Evolutionary conservation across 2,329 filamentous ascomycete genomes (phyloP).

Genomic region (Teratosphaeria pseudoeucalypti): DNA sequence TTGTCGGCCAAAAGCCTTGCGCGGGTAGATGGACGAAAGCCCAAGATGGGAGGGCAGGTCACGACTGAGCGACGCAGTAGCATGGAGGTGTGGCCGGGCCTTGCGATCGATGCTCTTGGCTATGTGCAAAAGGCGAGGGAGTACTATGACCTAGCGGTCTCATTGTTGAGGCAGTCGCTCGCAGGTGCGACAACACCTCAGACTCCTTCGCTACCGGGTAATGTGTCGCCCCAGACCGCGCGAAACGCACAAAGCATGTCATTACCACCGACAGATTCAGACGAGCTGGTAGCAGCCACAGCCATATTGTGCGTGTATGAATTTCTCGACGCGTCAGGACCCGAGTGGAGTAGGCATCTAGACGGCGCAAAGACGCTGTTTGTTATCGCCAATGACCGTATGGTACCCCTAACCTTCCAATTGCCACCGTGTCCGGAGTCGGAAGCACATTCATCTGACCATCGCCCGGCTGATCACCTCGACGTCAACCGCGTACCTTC

Average conservation of each 20-base stretch:
- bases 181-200: conserved; percentile 17
- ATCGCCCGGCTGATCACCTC: background rate
- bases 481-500: background rate
- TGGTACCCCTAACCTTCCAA: conserved; percentile 32
- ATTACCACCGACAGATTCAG: conserved; percentile 35
- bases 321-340: conserved; percentile 53
- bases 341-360: conserved; percentile 54
- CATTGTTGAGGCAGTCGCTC: conserved; percentile 22
- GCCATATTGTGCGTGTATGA: conserved; percentile 60
- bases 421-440: conserved; percentile 29
- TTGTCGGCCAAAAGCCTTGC: conserved; percentile 52
- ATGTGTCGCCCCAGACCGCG: conserved; percentile 13
- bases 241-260: conserved; percentile 12
- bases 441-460: conserved; percentile 12
- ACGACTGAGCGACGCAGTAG: conserved; percentile 26
- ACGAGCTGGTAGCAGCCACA: conserved; percentile 54
- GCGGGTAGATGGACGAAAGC: conserved; percentile 43
- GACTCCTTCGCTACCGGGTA: conserved; percentile 18
- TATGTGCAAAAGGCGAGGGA: conserved; percentile 51
- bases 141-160: conserved; percentile 44
- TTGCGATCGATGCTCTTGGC: conserved; percentile 25
- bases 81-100: conserved; percentile 40
- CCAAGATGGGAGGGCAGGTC: conserved; percentile 37
- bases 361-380: conserved; percentile 56
- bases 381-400: conserved; percentile 42